Base-by-base conservation (phyloP, 1,139 yeast species). In the Kurtzmaniella quercitrusa region DNA sequence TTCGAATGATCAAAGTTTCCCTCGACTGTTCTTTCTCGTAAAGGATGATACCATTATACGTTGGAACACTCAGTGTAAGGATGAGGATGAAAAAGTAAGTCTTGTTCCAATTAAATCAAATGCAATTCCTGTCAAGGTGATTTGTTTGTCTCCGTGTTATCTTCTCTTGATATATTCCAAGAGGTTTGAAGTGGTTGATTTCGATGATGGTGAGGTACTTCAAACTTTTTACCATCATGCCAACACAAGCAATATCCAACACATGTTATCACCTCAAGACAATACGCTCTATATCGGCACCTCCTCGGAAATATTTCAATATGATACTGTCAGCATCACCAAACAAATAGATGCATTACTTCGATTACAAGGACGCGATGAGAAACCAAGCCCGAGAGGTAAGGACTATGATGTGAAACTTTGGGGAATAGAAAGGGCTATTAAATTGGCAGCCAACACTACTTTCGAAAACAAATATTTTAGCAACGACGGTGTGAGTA, bases 121-220 rank as follows among this genome's bases (percentile, higher is more conserved):
- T 2, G 48, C 60, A 1, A 50, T 62, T 11, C 78, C 76, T 2
- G 48, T 53, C 14, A 55, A 50, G 32, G 59, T 72, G 2, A 52
- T 64, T 8, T 63, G 60, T 37, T 57, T 77, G 39, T 54, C 61
- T 36, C 85, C 86, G 1, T 53, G 63, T 1, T 80, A 79, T 49
- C 47, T 79, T 12, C 48, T 78, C n/a, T 50, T 66, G 1, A 53
- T 71, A 2, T 66, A 66, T 40, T 54, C 61, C 34, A 71, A 71
- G 43, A 66, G 60, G 39, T 50, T 80, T 1, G 81, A 77, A 43
- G 50, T 80, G 0, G 45, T 73, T 12, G 81, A 78, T 44, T 53
- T 65, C 18, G 65, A 61, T 17, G 65, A 62, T 30, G 82, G 82
- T 0, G 65, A 63, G 18, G 28, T 67, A 3, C 59, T 78, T 17